A percentile compares a stretch with the other conserved stretches of the same genome.
phyloP scores from a whole-genome alignment of 305 asterid species.

The Plantago coronopus region DNA sequence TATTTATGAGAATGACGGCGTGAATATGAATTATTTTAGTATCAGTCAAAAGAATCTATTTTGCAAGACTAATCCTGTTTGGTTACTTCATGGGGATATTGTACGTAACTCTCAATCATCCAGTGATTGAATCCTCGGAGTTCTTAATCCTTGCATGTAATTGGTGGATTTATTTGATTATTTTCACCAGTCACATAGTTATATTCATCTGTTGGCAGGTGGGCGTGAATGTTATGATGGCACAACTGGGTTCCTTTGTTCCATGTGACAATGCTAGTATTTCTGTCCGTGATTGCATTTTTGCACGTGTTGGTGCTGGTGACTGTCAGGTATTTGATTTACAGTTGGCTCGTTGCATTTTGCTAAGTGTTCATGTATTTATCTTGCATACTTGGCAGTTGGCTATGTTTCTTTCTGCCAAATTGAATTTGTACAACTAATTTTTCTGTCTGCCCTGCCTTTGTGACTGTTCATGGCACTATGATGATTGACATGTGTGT shows the following conservation, averaged over 20 bases:
- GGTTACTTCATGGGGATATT: background rate
- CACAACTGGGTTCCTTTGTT: constrained; percentile 89
- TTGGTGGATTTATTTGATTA: constrained; percentile 5
- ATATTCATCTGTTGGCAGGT: constrained; percentile 45
- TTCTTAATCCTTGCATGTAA: background rate
- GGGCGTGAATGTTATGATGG: constrained; percentile 92
- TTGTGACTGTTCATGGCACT: background rate
- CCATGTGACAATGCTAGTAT: constrained; percentile 86
- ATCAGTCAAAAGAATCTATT: background rate
- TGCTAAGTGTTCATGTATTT: constrained; percentile 8
- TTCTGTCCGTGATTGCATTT: constrained; percentile 92
- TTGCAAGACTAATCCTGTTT: background rate
- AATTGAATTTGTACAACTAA: background rate
- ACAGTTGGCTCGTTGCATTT: constrained; percentile 15
- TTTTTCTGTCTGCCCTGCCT: background rate
- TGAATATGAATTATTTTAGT: no score
- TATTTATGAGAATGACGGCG: background rate
- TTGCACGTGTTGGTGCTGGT: constrained; percentile 99
- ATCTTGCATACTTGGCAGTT: background rate
- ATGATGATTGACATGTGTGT: background rate
- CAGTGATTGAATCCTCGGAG: background rate
- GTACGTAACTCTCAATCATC: background rate
- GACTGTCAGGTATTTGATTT: constrained; percentile 82
- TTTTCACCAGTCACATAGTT: constrained; percentile 14
- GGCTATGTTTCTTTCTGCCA: background rate